Evolutionary conservation across 768 basidiomycete species (phyloP), one percentile per base, ranked within the genome.

Genomic region (Lentinula edodes): DNA sequence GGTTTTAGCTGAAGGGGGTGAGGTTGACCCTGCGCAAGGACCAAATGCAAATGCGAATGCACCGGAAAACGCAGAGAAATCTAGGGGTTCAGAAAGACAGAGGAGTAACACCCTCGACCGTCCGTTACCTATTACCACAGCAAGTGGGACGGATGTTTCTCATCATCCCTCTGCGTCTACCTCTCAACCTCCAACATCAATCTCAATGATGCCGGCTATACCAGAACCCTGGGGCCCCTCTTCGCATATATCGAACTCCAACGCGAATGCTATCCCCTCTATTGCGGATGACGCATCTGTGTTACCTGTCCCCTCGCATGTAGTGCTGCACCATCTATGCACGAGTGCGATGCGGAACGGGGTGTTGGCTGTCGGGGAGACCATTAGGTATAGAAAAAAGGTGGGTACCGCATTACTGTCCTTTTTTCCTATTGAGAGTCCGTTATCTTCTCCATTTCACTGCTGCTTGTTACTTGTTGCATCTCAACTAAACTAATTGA

Each of bases 261-360:
- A 28, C 60, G 36, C 60, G 65, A n/a, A 28, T 15, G 32, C 28
- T 13, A 36, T 16, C 41, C 36, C 18, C 58, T 76, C 81, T n/a
- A 65, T 88, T 68, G 83, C 86, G 16, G 95, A 98, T 73, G 95
- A 98, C 69, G 90, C 85, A 56, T 89, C 88, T 52, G 93, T 98
- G 61, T 74, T 98, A 64, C 90, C 96, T 15, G 93, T 97, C 20
- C 95, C 95, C 20, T 90, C 87, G 41, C 95, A 98, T 76, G 93
- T 93, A 41, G 93, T 98, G 23, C 77, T 98, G 65, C 94, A 97
- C 67, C 95, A 98, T 73, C 74, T 98, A 67, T 92, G 92, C 64
- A 97, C 95, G 63, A 96, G 93, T 68, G 95, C 95, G 56, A 98
- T 98, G 63, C 82, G 87, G 73, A 95, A 95, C 71, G 95, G 93